These are phyloP conservation scores for Cystobasidium ongulense DNA, from an alignment of 768 basidiomycete genomes.

Conservation along the genomic window DNA sequence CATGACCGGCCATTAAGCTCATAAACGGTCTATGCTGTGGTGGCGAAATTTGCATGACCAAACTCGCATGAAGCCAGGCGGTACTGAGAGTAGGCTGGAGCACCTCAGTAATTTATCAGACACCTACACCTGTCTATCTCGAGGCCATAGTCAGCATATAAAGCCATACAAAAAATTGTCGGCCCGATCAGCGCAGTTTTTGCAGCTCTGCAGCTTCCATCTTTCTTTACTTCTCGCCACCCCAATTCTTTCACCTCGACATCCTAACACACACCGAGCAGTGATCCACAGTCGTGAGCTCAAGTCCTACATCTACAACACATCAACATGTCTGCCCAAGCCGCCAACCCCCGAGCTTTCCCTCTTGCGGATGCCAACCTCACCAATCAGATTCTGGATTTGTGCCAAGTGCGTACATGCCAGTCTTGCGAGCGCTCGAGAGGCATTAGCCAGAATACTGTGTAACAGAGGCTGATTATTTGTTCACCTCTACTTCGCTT, in stretches of 20 bases:
- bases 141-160: too few species aligned
- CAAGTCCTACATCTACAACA: not conserved
- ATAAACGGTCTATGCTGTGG: not conserved
- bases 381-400: slow-evolving; percentile 93
- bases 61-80: too few species aligned
- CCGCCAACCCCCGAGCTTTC: slow-evolving; percentile 40
- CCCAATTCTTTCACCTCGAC: not conserved
- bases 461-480: too few species aligned
- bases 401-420: slow-evolving; percentile 59
- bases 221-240: not conserved
- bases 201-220: not conserved
- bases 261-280: not conserved
- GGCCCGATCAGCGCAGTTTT: not conserved
- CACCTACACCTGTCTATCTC: too few species aligned
- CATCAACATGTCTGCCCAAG: not conserved
- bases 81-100: too few species aligned
- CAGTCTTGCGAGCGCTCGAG: too few species aligned
- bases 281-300: slow-evolving; percentile 12
- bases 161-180: not conserved
- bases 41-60: not conserved
- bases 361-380: slow-evolving; percentile 63
- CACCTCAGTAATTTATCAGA: too few species aligned
- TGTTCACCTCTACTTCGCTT: not conserved
- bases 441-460: not conserved
- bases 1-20: too few species aligned